Conservation (phyloP, 108 stramenopile genomes). For the Skeletonema marinoi region DNA sequence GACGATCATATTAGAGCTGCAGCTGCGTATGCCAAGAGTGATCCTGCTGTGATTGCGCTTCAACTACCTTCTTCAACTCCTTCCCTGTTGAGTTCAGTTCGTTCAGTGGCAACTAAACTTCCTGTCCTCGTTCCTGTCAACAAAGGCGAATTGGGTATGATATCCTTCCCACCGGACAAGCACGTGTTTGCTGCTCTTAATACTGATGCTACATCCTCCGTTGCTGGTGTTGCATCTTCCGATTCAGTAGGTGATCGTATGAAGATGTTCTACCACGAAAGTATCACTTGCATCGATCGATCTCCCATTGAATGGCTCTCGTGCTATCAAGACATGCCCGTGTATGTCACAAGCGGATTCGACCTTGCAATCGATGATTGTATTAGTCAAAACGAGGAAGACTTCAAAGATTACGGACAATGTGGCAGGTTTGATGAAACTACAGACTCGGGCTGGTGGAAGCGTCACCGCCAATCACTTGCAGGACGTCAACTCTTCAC, state of each 20-base stretch:
- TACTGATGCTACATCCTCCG: constrained; percentile 40
- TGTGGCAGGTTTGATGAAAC: constrained; percentile 80
- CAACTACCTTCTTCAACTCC: constrained; percentile 47
- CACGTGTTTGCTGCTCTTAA: constrained; percentile 57
- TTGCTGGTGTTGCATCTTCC: constrained; percentile 73
- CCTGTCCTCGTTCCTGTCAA: constrained; percentile 55
- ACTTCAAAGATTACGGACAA: constrained; percentile 77
- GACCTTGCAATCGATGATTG: constrained; percentile 75
- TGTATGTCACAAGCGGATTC: constrained; percentile 63
- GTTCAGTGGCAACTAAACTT: constrained; percentile 25
- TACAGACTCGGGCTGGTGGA: constrained; percentile 69
- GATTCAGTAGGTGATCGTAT: constrained; percentile 56
- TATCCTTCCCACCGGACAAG: constrained; percentile 26
- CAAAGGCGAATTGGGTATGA: constrained; percentile 40
- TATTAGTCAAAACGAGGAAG: constrained; percentile 14
- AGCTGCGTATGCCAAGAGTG: constrained; percentile 42
- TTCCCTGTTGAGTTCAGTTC: constrained; percentile 34
- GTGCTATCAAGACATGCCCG: constrained; percentile 56
- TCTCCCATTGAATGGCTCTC: constrained; percentile 71
- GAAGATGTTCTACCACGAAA: constrained; percentile 83
- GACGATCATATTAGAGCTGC: constrained; percentile 51
- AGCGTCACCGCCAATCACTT: constrained; percentile 63
- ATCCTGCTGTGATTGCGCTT: constrained; percentile 42
- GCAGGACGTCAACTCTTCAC: constrained; percentile 71
- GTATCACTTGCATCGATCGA: constrained; percentile 56